Conservation (phyloP, 306 rosid genomes). For the Canavalia ensiformis region DNA sequence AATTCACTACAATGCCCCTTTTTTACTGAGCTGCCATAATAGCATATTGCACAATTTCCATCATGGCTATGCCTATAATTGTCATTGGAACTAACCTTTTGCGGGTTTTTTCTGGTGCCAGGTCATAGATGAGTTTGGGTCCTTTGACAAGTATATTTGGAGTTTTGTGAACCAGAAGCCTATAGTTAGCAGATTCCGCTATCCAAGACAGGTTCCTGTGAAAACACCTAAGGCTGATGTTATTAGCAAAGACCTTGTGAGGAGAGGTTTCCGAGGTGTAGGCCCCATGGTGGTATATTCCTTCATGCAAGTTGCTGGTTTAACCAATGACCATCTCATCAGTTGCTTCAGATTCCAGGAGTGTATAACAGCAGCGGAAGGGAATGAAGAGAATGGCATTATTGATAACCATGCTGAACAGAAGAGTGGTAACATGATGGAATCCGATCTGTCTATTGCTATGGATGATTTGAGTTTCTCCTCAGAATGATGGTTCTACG, state of each 20-base stretch:
- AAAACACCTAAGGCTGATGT: constrained; percentile 88
- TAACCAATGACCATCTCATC: constrained; percentile 83
- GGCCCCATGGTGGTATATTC: constrained; percentile 82
- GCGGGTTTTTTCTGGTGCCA: constrained; percentile 71
- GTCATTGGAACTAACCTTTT: constrained; percentile 63
- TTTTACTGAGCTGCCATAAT: constrained; percentile 47
- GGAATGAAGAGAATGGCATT: constrained; percentile 63
- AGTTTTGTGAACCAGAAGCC: constrained; percentile 87
- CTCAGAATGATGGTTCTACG: constrained; percentile 56
- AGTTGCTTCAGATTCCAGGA: constrained; percentile 85
- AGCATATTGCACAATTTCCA: constrained; percentile 37
- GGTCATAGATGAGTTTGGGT: constrained; percentile 83
- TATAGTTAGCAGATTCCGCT: constrained; percentile 71
- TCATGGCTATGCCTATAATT: constrained; percentile 44
- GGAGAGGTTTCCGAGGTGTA: constrained; percentile 83
- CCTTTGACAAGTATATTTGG: constrained; percentile 82
- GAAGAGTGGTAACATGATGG: constrained; percentile 51
- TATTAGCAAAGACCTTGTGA: constrained; percentile 81
- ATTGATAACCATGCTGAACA: constrained; percentile 49
- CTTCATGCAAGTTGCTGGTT: constrained; percentile 84
- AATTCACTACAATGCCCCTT: constrained; percentile 37
- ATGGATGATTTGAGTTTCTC: constrained; percentile 70
- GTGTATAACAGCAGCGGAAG: constrained; percentile 65
- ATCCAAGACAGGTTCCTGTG: constrained; percentile 80
- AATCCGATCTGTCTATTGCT: constrained; percentile 68